Evolutionary conservation across 306 rosid genomes (phyloP).

Genomic region (Bauhinia variegata): DNA sequence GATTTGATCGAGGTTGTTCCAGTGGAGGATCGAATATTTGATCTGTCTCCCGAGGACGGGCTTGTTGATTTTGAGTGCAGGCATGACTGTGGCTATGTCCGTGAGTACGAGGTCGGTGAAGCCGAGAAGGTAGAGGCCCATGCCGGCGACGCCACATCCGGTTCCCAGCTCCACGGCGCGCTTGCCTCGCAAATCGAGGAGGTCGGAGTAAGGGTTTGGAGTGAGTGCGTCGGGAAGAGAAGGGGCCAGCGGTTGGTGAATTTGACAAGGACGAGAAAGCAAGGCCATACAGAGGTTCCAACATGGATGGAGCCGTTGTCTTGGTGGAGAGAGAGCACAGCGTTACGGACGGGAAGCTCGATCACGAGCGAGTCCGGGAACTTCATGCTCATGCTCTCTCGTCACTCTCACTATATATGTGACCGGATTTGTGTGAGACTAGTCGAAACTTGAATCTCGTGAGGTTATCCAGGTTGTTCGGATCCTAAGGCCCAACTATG

Average conservation of each 20-base stretch:
- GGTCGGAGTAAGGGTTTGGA: slow-evolving; percentile 63
- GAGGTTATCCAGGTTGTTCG: too few relatives aligned
- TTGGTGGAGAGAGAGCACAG: slow-evolving; percentile 73
- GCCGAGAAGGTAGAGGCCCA: slow-evolving; percentile 84
- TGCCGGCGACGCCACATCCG: slow-evolving; percentile 88
- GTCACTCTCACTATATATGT: neutral
- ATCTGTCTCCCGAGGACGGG: slow-evolving; percentile 62
- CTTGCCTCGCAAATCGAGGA: slow-evolving; percentile 66
- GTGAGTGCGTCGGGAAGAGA: neutral
- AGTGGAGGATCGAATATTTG: slow-evolving; percentile 69
- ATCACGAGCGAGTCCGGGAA: slow-evolving; percentile 84
- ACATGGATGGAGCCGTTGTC: slow-evolving; percentile 90
- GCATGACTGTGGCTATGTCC: slow-evolving; percentile 83
- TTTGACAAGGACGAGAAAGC: slow-evolving; percentile 89
- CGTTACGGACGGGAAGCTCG: slow-evolving; percentile 67
- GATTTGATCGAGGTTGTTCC: slow-evolving; percentile 75
- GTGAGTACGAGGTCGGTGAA: slow-evolving; percentile 76
- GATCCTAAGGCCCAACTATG: too few relatives aligned
- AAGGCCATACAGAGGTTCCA: slow-evolving; percentile 95
- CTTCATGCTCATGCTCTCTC: slow-evolving; percentile 49
- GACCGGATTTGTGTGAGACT: too few relatives aligned
- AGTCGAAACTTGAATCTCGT: too few relatives aligned
- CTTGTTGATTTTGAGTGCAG: slow-evolving; percentile 81
- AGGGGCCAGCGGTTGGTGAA: slow-evolving; percentile 77
- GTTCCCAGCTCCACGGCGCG: slow-evolving; percentile 88